phyloP scores from a whole-genome alignment of 2,329 filamentous ascomycete genomes.

The Neoarthrinium moseri region DNA sequence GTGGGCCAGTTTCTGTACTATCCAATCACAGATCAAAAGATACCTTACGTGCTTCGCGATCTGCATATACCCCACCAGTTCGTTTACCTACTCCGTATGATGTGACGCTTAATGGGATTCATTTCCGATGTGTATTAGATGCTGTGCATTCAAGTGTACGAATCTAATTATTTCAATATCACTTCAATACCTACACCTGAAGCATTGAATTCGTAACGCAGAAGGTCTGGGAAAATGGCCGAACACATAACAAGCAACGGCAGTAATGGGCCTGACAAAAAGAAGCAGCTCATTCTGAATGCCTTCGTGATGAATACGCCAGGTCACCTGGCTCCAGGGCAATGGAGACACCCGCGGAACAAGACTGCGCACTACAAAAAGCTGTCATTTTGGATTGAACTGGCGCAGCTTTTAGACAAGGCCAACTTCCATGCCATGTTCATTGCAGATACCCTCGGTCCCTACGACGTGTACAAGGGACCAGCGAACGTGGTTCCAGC shows the following conservation, averaged over 20 bases:
- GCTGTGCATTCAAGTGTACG: too few relatives aligned
- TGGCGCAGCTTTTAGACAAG: conserved; percentile 59
- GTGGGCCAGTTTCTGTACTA: not conserved
- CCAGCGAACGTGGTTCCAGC: conserved; percentile 40
- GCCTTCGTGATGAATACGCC: conserved; percentile 66
- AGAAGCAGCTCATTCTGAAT: conserved; percentile 59
- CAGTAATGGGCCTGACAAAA: conserved; percentile 15
- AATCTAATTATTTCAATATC: too few relatives aligned
- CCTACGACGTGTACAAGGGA: conserved; percentile 60
- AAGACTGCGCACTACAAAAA: conserved; percentile 58
- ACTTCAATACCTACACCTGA: too few relatives aligned
- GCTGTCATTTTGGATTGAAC: conserved; percentile 61
- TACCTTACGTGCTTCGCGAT: not conserved
- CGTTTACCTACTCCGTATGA: too few relatives aligned
- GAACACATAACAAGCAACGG: not conserved
- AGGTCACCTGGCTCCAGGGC: conserved; percentile 61
- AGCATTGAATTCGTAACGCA: too few relatives aligned
- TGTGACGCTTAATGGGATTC: too few relatives aligned
- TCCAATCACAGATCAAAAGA: not conserved
- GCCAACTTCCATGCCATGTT: conserved; percentile 65
- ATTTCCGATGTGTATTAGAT: too few relatives aligned
- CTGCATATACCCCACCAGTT: not conserved
- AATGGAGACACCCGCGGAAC: conserved; percentile 65
- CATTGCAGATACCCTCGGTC: conserved; percentile 63
- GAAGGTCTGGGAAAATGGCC: not conserved